Conservation (phyloP, 495 filamentous ascomycete species). For the Rhypophila decipiens region DNA sequence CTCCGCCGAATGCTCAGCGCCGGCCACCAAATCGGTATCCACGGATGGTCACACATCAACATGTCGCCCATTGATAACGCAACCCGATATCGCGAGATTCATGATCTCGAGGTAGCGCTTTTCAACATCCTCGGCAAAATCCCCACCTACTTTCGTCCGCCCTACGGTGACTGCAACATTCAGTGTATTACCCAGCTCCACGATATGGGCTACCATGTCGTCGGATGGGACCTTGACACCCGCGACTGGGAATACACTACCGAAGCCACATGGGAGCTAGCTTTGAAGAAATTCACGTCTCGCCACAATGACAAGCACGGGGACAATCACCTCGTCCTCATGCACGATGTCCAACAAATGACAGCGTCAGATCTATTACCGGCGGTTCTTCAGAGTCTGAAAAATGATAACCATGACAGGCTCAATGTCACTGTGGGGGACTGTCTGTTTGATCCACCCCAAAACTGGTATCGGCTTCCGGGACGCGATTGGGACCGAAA, state of each 20-base stretch:
- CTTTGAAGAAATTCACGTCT: conserved; percentile 20
- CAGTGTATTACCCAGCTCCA: conserved; percentile 23
- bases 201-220: conserved; percentile 33
- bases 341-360: conserved; percentile 33
- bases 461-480: conserved; percentile 48
- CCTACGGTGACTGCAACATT: conserved; percentile 27
- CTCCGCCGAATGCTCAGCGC: conserved; percentile 23
- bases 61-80: conserved; percentile 13
- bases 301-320: conserved; percentile 14
- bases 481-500: no score
- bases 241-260: conserved; percentile 31
- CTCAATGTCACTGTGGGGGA: conserved; percentile 56
- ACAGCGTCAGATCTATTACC: conserved; percentile 25
- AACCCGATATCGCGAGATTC: conserved; percentile 21
- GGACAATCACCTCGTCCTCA: conserved; percentile 23
- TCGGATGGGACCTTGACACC: conserved; percentile 39
- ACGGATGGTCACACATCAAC: conserved; percentile 35
- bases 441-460: conserved; percentile 50
- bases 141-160: conserved; percentile 40
- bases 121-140: conserved; percentile 24
- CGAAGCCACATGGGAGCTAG: conserved; percentile 9
- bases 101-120: conserved; percentile 21
- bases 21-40: conserved; percentile 28
- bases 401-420: no score
- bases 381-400: conserved; percentile 26